These are phyloP conservation scores for Suhomyces bolitotheri DNA, from an alignment of 1,139 yeast species.

Conservation along the genomic window DNA sequence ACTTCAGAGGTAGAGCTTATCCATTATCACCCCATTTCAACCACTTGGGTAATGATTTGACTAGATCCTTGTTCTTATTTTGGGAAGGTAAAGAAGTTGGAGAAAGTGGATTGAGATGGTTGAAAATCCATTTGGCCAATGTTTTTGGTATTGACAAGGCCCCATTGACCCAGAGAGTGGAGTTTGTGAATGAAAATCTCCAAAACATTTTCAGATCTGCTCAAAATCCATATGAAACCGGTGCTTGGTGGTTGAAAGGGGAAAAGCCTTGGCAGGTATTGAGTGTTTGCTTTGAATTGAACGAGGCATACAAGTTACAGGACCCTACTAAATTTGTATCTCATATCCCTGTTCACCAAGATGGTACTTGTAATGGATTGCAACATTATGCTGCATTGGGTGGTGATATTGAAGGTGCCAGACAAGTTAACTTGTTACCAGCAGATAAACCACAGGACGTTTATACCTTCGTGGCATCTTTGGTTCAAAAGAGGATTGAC, in stretches of 20 bases:
- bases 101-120: conserved; percentile 74
- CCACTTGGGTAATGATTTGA: conserved; percentile 89
- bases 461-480: conserved; percentile 75
- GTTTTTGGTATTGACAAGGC: conserved; percentile 86
- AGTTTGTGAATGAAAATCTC: conserved; percentile 68
- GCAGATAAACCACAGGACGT: conserved; percentile 89
- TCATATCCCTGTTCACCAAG: conserved; percentile 92
- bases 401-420: conserved; percentile 93
- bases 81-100: conserved; percentile 90
- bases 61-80: conserved; percentile 79
- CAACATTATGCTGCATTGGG: conserved; percentile 98
- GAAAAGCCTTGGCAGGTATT: conserved; percentile 97
- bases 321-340: conserved; percentile 78
- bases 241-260: conserved; percentile 81
- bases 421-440: conserved; percentile 84
- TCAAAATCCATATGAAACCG: conserved; percentile 57
- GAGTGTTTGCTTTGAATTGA: conserved; percentile 79
- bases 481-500: conserved; percentile 63
- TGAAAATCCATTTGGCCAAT: conserved; percentile 87
- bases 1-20: conserved; percentile 94
- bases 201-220: conserved; percentile 68
- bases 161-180: conserved; percentile 71
- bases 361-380: conserved; percentile 96
- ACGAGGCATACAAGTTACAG: conserved; percentile 64
- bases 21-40: conserved; percentile 80